Evolutionary conservation across 345 rosid genomes (phyloP).

Genomic region (Stellera chamaejasme): DNA sequence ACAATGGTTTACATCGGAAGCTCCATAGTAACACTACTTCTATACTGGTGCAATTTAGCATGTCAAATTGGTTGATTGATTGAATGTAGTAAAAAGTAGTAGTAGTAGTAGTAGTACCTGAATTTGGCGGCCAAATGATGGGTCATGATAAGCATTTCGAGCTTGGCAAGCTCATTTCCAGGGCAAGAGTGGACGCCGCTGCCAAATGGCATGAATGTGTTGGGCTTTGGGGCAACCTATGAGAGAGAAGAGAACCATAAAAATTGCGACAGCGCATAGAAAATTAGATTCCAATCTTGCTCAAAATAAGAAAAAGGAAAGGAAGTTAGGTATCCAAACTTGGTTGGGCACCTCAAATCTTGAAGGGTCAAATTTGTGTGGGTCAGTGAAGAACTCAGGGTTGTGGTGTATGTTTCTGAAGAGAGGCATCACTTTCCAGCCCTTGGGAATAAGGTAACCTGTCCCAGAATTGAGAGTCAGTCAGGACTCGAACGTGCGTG

Average conservation of each 20-base stretch:
- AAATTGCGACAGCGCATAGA: not conserved
- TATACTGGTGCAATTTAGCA: too few relatives aligned
- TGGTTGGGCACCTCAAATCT: conserved; percentile 52
- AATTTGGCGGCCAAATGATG: conserved; percentile 58
- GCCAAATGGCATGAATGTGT: conserved; percentile 75
- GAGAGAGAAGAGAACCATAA: not conserved
- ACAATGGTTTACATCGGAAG: not conserved
- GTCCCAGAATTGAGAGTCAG: conserved; percentile 12
- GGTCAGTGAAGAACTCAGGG: conserved; percentile 50
- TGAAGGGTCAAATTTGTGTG: conserved; percentile 57
- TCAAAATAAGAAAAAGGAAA: not conserved
- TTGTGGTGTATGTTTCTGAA: conserved; percentile 72
- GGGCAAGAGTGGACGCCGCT: conserved; percentile 71
- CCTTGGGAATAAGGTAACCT: conserved; percentile 74
- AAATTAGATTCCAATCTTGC: not conserved
- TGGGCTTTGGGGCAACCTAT: conserved; percentile 52
- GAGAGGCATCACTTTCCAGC: conserved; percentile 81
- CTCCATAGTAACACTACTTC: too few relatives aligned
- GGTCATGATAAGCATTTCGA: conserved; percentile 58
- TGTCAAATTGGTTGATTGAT: not conserved
- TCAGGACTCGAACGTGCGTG: not conserved
- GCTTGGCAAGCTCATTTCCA: conserved; percentile 75
- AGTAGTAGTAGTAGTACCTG: conserved; percentile 36
- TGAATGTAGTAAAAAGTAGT: conserved; percentile 4
- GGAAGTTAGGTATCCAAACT: not conserved